A percentile compares a stretch with the other conserved stretches of the same genome.
phyloP scores from a whole-genome alignment of 768 basidiomycete genomes.

The Auriculariales sp. region DNA sequence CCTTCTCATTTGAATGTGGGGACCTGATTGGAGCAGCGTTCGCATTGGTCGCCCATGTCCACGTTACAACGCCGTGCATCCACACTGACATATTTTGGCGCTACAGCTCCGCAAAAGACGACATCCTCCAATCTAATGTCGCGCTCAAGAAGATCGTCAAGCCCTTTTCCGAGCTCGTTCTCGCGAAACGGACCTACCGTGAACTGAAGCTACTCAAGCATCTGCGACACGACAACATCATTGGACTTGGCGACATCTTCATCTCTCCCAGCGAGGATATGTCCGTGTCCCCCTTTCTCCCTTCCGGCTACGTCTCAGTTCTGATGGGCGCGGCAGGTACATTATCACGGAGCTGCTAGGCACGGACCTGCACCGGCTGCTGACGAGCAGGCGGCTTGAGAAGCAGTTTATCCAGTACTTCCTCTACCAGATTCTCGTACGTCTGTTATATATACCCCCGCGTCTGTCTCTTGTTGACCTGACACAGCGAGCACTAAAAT shows the following conservation, averaged over 20 bases:
- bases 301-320: not conserved
- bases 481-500: constrained; percentile 75
- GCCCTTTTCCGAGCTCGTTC: constrained; percentile 32
- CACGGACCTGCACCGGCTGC: constrained; percentile 82
- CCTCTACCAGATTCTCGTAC: constrained; percentile 77
- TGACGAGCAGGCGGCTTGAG: constrained; percentile 92
- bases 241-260: constrained; percentile 29
- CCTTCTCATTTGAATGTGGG: too few relatives aligned
- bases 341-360: constrained; percentile 77
- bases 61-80: not conserved
- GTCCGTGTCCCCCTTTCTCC: not conserved
- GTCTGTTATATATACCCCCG: constrained; percentile 14
- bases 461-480: constrained; percentile 5
- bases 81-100: not conserved
- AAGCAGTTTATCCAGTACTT: constrained; percentile 99
- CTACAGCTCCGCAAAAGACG: constrained; percentile 22
- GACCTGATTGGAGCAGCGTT: too few relatives aligned
- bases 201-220: constrained; percentile 25
- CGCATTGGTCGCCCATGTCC: too few relatives aligned
- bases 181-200: constrained; percentile 26
- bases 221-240: constrained; percentile 16
- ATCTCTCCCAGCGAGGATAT: constrained; percentile 23
- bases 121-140: constrained; percentile 24
- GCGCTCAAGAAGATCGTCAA: constrained; percentile 32
- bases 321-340: constrained; percentile 13